These are phyloP conservation scores for Yamadazyma ubonensis DNA, from an alignment of 805 yeast species.

Conservation along the genomic window DNA sequence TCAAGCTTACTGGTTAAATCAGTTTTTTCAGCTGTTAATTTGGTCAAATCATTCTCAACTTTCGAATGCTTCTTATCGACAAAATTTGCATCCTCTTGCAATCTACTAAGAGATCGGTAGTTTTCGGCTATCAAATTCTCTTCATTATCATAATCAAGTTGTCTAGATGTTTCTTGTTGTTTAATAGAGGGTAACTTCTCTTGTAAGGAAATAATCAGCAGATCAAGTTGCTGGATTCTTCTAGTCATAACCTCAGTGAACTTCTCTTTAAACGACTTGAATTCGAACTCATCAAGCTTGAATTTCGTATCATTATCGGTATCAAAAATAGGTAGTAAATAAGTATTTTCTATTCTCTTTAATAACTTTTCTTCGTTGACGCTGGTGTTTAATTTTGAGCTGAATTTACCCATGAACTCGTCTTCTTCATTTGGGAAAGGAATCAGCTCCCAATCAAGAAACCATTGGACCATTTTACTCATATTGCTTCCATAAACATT, in stretches of 20 bases:
- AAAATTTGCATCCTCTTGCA: constrained; percentile 35
- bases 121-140: constrained; percentile 33
- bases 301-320: constrained; percentile 9
- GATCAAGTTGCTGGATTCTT: constrained; percentile 22
- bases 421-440: constrained; percentile 15
- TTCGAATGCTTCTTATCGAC: constrained; percentile 33
- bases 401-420: constrained; percentile 20
- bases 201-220: constrained; percentile 14
- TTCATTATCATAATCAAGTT: constrained; percentile 30
- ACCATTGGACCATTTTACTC: constrained; percentile 26
- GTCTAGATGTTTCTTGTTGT: constrained; percentile 29
- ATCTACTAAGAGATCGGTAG: constrained; percentile 30
- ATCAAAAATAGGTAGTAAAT: constrained; percentile 11
- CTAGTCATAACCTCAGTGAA: constrained; percentile 27
- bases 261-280: constrained; percentile 27
- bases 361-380: constrained; percentile 26
- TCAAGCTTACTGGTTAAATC: constrained; percentile 17
- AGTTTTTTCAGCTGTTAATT: constrained; percentile 17
- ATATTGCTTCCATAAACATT: constrained; percentile 29
- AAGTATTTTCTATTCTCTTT: constrained; percentile 19
- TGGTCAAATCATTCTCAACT: constrained; percentile 29
- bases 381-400: constrained; percentile 18
- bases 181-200: constrained; percentile 23
- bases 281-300: constrained; percentile 20
- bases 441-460: constrained; percentile 22